Base-by-base conservation (phyloP, 1,284 basidiomycete genomes). In the Ceratobasidium sp. region DNA sequence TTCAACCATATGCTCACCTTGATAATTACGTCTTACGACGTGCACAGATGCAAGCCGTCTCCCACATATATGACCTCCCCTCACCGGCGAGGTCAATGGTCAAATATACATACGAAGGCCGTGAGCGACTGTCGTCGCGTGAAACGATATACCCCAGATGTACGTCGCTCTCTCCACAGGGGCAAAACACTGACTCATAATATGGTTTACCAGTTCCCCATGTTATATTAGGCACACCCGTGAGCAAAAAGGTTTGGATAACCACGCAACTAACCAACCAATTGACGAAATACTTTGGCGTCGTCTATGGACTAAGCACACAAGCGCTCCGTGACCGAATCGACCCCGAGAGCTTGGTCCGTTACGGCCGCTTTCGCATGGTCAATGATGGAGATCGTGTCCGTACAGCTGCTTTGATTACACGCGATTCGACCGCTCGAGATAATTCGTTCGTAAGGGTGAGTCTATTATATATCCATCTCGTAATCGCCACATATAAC, bases 391-490 rank as follows among this genome's bases (percentile, higher is more conserved):
- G 54, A 9, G 51, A 71, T 71, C 22, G 67, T 33, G n/a, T 71
- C n/a, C 56, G 67, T 31, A 59, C 54, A 6, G 67, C 67, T n/a
- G 15, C 27, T 45, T 74, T 24, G 78, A 75, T 75, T 59, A 72
- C 7, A 66, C 78, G 9, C 53, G 77, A 29, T 75, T 53, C 29
- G 17, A 19, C n/a, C 22, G 59, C 48, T 8, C 56, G 67, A 44
- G 56, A 71, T 27, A 71, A 71, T 56, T 71, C 67, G 24, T 71
- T 71, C 31, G 44, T 71, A n/a, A 71, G 60, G 56, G 67, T 51
- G 50, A 27, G 67, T 60, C 24, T 48, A 2, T 65, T 56, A 22
- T 17, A 7, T 31, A 15, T 29, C 19, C 27, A 6, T 41, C 6
- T 41, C 4, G 4, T 5, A 5, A 41, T 41, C 11, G 4, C 4